A percentile compares a stretch with the other conserved stretches of the same genome.
These are phyloP conservation scores for Fusarium lyarnte DNA, from an alignment of 2,329 filamentous ascomycete genomes.

Conservation along the genomic window DNA sequence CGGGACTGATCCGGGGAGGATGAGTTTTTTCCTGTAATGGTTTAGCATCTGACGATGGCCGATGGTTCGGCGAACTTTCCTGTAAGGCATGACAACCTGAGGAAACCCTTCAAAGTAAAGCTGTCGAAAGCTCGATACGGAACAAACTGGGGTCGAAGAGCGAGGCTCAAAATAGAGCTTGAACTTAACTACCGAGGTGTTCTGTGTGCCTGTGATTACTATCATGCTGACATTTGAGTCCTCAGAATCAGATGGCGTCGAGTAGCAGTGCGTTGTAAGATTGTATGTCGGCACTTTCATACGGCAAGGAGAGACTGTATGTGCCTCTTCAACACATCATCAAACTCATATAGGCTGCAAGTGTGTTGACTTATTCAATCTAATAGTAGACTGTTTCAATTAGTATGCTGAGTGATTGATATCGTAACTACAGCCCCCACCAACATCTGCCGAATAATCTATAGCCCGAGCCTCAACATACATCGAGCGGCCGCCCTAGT, in stretches of 20 bases:
- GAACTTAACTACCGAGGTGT: constrained; percentile 3
- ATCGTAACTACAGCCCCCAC: background rate
- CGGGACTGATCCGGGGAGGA: constrained; percentile 39
- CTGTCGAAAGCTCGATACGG: background rate
- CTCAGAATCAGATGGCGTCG: background rate
- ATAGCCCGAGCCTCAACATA: background rate
- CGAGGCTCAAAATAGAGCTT: background rate
- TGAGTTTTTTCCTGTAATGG: constrained; percentile 23
- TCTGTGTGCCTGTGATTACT: background rate
- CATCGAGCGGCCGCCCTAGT: background rate
- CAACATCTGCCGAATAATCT: background rate
- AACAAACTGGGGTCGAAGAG: constrained; percentile 1
- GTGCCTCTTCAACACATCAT: background rate
- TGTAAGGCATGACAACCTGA: background rate
- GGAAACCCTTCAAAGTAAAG: background rate
- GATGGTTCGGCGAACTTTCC: constrained; percentile 22
- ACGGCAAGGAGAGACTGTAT: background rate
- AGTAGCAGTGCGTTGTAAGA: background rate
- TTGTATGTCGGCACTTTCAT: background rate
- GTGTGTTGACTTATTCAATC: background rate
- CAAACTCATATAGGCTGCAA: background rate
- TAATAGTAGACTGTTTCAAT: background rate
- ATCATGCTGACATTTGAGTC: background rate
- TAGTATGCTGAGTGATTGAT: background rate
- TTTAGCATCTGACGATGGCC: constrained; percentile 26